phyloP scores from a whole-genome alignment of 805 yeast genomes.

The Candida dajiaensis region DNA sequence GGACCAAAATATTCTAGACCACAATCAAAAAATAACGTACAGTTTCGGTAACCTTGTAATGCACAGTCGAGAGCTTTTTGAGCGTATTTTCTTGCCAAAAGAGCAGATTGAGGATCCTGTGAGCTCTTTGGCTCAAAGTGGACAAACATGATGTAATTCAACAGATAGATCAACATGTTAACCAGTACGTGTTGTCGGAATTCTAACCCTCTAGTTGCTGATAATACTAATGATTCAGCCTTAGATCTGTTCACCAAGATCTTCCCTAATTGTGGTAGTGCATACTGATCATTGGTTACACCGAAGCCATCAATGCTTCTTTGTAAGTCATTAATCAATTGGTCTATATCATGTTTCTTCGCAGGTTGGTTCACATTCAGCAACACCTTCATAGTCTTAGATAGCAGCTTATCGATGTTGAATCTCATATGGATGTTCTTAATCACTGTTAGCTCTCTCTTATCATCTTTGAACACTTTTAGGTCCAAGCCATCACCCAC shows the following conservation, averaged over 20 bases:
- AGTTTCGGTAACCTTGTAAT: slow-evolving; percentile 37
- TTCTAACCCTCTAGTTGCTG: slow-evolving; percentile 34
- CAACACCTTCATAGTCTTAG: slow-evolving; percentile 33
- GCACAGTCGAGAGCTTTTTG: slow-evolving; percentile 38
- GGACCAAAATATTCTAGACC: slow-evolving; percentile 27
- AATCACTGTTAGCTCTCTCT: slow-evolving; percentile 41
- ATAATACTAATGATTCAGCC: slow-evolving; percentile 17
- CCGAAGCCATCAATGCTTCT: slow-evolving; percentile 29
- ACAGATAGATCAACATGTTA: slow-evolving; percentile 42
- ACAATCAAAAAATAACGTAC: slow-evolving; percentile 35
- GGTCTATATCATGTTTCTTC: slow-evolving; percentile 34
- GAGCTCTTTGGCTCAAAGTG: slow-evolving; percentile 37
- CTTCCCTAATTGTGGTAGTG: slow-evolving; percentile 30
- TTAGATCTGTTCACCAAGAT: slow-evolving; percentile 20
- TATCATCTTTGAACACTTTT: slow-evolving; percentile 23
- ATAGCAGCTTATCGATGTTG: slow-evolving; percentile 38
- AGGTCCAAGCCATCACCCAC: slow-evolving; percentile 16
- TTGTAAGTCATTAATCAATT: slow-evolving; percentile 28
- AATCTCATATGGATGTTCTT: slow-evolving; percentile 41
- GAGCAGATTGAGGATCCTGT: slow-evolving; percentile 29
- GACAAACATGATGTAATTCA: slow-evolving; percentile 44
- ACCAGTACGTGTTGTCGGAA: slow-evolving; percentile 34
- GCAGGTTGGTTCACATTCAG: slow-evolving; percentile 34
- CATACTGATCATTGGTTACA: slow-evolving; percentile 24
- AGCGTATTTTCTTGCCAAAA: slow-evolving; percentile 33